Evolutionary conservation across 2,329 filamentous ascomycete genomes (phyloP).

Genomic region (Cladophialophora exuberans): DNA sequence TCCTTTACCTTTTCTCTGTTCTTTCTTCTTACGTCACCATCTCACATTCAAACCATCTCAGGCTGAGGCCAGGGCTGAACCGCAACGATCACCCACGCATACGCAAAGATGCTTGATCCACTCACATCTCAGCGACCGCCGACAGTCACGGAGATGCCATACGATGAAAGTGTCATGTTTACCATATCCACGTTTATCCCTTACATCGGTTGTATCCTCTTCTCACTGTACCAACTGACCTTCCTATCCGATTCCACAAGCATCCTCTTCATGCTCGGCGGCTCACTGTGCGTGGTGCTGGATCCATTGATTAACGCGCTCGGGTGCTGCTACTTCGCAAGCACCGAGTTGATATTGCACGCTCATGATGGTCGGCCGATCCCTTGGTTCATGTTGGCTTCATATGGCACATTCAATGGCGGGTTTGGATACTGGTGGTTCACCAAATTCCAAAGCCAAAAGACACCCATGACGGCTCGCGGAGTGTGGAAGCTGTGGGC

Average conservation of each 20-base stretch:
- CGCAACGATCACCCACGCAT: neutral
- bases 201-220: neutral
- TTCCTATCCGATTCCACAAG: neutral
- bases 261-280: neutral
- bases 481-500: constrained; percentile 1
- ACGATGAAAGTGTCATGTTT: neutral
- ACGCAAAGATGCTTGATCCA: constrained; percentile 2
- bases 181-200: neutral
- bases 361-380: constrained; percentile 1
- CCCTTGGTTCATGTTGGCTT: constrained; percentile 7
- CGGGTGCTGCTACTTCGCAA: neutral
- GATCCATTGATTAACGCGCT: neutral
- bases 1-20: neutral
- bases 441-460: constrained; percentile 2
- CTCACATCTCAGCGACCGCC: neutral
- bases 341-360: neutral
- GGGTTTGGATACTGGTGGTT: constrained; percentile 9
- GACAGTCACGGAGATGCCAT: constrained; percentile 1
- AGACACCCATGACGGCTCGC: neutral
- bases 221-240: neutral
- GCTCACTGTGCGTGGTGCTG: neutral
- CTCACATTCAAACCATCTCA: neutral
- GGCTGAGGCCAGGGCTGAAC: neutral
- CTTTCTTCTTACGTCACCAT: neutral
- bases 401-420: constrained; percentile 9